Evolutionary conservation across 805 yeast species (phyloP), one percentile per base, ranked within the genome.

Genomic region (Schwanniomyces polymorphus): DNA sequence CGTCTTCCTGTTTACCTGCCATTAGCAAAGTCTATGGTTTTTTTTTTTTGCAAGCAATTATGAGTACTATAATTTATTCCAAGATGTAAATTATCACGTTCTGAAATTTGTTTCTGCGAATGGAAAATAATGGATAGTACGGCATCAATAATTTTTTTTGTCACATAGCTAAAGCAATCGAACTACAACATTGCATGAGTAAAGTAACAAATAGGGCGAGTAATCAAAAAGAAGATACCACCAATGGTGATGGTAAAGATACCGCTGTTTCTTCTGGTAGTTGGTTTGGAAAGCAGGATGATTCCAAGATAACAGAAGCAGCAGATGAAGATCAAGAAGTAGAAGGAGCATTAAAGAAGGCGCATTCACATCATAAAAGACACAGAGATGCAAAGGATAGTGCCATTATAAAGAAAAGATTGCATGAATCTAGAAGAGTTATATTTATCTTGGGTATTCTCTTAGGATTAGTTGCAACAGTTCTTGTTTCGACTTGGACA

Each of bases 371-470:
- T 37, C 51, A 42, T 38, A 46, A 31, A 29, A 31, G 45, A 11
- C 96, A 31, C 21, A 31, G 14, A 11, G 17, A 3, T 31, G 35
- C 29, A 5, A 46, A 47, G 33, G 48, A 48, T 14, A 21, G 27
- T 7, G 51, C 48, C 6, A 44, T 45, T 16, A 38, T 48, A 27
- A 62, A 60, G 54, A 62, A 58, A 43, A 49, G 52, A 31, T 50
- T 73, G 29, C 63, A 73, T 63, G 79, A 77, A 47, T 75, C 88
- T 2, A 76, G 84, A 55, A 65, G 88, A 44, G 73, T 82, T 17
- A 73, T 82, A 7, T 86, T 88, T 55, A 53, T 85, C 0, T 60
- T 88, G 34, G 97, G 97, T 39, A 82, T 95, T 0, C 40, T 88
- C 1, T 50, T 88, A 11, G 97, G 97, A 12, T 68, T 89, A 1